These are phyloP conservation scores for Platanthera guangdongensis DNA, from an alignment of 106 monocot species.

Conservation along the genomic window DNA sequence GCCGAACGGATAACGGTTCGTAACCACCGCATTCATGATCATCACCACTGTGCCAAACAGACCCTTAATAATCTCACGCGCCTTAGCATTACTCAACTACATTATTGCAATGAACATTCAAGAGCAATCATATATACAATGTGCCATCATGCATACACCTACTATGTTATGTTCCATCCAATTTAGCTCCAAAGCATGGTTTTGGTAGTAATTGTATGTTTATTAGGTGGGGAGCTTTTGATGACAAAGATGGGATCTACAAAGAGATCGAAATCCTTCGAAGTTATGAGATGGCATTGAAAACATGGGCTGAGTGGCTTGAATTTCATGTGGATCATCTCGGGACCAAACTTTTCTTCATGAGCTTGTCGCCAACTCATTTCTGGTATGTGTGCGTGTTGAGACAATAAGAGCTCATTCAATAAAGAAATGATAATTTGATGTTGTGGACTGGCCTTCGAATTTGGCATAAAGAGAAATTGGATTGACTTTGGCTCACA, in stretches of 20 bases:
- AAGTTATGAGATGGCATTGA: conserved; percentile 45
- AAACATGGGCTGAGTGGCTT: conserved; percentile 72
- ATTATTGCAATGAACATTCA: too few species aligned
- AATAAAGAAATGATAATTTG: neutral
- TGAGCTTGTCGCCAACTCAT: conserved; percentile 70
- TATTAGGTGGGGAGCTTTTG: conserved; percentile 62
- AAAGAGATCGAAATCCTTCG: conserved; percentile 37
- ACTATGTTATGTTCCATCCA: neutral
- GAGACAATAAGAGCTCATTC: neutral
- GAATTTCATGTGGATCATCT: conserved; percentile 43
- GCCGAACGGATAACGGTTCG: too few species aligned
- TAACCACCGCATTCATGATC: too few species aligned
- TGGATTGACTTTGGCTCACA: too few species aligned
- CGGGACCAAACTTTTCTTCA: conserved; percentile 50
- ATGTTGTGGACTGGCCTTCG: neutral
- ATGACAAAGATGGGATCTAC: conserved; percentile 39
- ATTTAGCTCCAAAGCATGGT: neutral
- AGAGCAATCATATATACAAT: too few species aligned
- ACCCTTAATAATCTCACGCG: too few species aligned
- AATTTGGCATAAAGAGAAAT: too few species aligned
- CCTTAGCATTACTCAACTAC: too few species aligned
- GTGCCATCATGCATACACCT: too few species aligned
- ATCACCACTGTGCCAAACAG: too few species aligned
- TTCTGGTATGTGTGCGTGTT: conserved; percentile 18
- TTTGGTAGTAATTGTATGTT: neutral